phyloP scores from a whole-genome alignment of 2,329 filamentous ascomycete species.

The Apiospora rasikravindrae region DNA sequence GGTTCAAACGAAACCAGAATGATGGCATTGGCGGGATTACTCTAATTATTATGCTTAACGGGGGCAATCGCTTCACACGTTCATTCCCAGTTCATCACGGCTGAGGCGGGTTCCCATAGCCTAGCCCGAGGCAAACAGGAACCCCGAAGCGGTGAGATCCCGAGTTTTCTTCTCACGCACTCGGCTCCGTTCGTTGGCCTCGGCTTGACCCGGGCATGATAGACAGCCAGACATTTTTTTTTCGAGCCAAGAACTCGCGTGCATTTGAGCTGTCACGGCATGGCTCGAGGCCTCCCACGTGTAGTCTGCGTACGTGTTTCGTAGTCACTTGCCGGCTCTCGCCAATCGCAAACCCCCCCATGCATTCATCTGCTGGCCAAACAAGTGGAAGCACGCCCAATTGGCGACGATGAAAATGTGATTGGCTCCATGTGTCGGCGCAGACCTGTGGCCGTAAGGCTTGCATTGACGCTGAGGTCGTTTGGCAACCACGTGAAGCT shows the following conservation, averaged over 20 bases:
- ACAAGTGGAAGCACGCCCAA: not conserved
- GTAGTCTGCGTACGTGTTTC: not conserved
- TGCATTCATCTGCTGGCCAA: not conserved
- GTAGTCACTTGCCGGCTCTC: not conserved
- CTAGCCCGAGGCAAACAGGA: not conserved
- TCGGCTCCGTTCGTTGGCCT: not conserved
- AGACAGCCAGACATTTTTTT: not conserved
- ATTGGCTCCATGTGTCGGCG: not conserved
- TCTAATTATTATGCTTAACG: not conserved
- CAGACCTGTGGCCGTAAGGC: not conserved
- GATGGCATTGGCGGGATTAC: not conserved
- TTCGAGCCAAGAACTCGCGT: not conserved
- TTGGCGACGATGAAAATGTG: not conserved
- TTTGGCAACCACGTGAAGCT: not conserved
- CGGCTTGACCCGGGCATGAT: not conserved
- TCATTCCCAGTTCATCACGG: not conserved
- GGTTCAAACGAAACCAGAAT: not conserved
- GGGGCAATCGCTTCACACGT: not conserved
- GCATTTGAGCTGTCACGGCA: not conserved
- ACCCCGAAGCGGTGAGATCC: not conserved
- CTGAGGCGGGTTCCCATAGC: not conserved
- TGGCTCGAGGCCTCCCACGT: not conserved
- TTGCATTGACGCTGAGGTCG: not conserved
- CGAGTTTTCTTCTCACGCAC: not conserved
- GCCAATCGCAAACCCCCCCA: not conserved